Evolutionary conservation across 257 asterid species (phyloP).

Genomic region (Solanum pimpinellifolium): DNA sequence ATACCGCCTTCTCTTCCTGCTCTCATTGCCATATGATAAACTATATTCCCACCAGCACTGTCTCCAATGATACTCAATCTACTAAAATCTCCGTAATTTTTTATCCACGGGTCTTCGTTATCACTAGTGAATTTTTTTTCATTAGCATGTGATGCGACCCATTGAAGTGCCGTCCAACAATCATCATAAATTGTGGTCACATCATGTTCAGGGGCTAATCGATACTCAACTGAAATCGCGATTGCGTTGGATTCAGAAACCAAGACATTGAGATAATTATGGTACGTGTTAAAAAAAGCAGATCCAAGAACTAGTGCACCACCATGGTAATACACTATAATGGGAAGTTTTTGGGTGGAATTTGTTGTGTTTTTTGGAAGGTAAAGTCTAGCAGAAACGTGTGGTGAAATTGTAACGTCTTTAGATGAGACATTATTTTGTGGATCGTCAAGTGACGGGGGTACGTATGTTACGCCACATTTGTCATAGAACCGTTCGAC

Average conservation of each 20-base stretch:
- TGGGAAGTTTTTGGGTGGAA: neutral
- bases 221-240: conserved; percentile 14
- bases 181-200: conserved; percentile 16
- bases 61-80: conserved; percentile 13
- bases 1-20: neutral
- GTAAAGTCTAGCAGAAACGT: conserved; percentile 22
- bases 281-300: conserved; percentile 3
- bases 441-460: conserved; percentile 5
- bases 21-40: conserved; percentile 11
- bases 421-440: conserved; percentile 11
- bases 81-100: neutral
- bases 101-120: conserved; percentile 9
- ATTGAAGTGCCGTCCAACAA: conserved; percentile 17
- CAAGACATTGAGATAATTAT: neutral
- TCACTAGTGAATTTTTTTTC: neutral
- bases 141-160: conserved; percentile 8
- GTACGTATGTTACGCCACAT: neutral
- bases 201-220: conserved; percentile 23
- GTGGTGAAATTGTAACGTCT: conserved; percentile 9
- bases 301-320: conserved; percentile 21
- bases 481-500: conserved; percentile 17
- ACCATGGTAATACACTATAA: conserved; percentile 19
- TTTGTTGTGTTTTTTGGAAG: neutral
- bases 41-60: conserved; percentile 21
- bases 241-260: conserved; percentile 4